These are phyloP conservation scores for Colletotrichum trifolii DNA, from an alignment of 2,329 filamentous ascomycete species.

Conservation along the genomic window DNA sequence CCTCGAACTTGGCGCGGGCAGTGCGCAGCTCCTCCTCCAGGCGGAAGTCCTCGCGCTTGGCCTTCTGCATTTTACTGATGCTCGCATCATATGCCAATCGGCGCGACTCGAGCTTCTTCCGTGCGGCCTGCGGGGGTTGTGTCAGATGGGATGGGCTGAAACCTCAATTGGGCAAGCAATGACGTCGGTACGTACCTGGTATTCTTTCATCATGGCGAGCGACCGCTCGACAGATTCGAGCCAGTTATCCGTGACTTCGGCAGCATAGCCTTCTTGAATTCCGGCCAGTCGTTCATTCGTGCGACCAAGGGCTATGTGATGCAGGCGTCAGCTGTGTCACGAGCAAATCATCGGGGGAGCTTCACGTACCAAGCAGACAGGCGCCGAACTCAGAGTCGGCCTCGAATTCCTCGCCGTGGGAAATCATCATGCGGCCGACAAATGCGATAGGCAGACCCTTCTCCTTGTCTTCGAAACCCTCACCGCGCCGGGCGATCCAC, in stretches of 20 bases:
- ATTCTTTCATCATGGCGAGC: constrained; percentile 96
- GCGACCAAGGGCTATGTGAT: constrained; percentile 73
- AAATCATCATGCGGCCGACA: constrained; percentile 86
- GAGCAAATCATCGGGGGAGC: constrained; percentile 1
- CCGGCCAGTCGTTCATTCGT: constrained; percentile 89
- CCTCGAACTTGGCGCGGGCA: constrained; percentile 96
- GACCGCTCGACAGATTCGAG: constrained; percentile 91
- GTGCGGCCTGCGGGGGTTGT: constrained; percentile 66
- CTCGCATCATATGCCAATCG: constrained; percentile 92
- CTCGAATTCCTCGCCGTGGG: constrained; percentile 93
- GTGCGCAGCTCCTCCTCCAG: constrained; percentile 91
- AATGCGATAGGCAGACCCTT: constrained; percentile 84
- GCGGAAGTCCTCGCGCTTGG: constrained; percentile 92
- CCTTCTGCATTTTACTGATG: constrained; percentile 89
- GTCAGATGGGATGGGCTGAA: constrained; percentile 35
- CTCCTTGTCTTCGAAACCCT: constrained; percentile 84
- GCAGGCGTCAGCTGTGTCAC: background rate
- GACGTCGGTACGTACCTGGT: constrained; percentile 73
- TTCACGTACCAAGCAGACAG: constrained; percentile 75
- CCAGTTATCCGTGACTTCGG: constrained; percentile 84
- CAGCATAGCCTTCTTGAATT: constrained; percentile 85
- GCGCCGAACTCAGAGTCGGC: constrained; percentile 90
- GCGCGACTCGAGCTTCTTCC: constrained; percentile 93
- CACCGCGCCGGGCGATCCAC: constrained; percentile 84
- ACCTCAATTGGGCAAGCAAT: constrained; percentile 15